These are phyloP conservation scores for Trypanosoma cruzi DNA, from an alignment of 208 protist species.

Conservation along the genomic window DNA sequence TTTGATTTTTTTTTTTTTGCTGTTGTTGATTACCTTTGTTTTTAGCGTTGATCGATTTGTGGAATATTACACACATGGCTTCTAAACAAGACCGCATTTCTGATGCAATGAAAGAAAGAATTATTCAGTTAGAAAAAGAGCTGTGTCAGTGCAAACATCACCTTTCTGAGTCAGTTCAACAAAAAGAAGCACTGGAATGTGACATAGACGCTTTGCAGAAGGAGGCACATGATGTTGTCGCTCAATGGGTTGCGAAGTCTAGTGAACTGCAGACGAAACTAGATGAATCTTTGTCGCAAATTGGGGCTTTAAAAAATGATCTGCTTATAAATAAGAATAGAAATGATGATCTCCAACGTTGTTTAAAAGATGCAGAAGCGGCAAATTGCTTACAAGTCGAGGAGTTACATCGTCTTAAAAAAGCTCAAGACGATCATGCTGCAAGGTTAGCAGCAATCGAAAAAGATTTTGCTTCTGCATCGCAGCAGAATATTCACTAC, in stretches of 20 bases:
- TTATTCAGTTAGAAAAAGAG: constrained; percentile 75
- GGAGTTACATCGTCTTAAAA: constrained; percentile 16
- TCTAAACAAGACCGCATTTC: constrained; percentile 57
- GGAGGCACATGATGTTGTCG: constrained; percentile 73
- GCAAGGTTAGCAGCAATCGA: constrained; percentile 11
- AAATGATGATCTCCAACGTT: constrained; percentile 25
- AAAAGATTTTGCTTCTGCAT: constrained; percentile 20
- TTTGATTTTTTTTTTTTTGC: too few species aligned
- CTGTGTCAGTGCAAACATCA: constrained; percentile 33
- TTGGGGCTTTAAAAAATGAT: constrained; percentile 6
- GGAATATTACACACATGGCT: constrained; percentile 29
- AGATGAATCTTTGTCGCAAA: constrained; percentile 20
- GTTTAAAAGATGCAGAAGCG: constrained; percentile 27
- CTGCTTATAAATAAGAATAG: constrained; percentile 14
- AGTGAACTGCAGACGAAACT: constrained; percentile 45
- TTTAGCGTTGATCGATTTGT: constrained; percentile 22
- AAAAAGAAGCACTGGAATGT: constrained; percentile 49
- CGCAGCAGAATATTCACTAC: constrained; percentile 39
- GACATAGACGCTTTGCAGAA: constrained; percentile 53
- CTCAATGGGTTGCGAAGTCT: constrained; percentile 69
- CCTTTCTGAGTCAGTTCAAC: constrained; percentile 14
- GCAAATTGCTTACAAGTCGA: constrained; percentile 20
- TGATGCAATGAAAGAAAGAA: constrained; percentile 63
- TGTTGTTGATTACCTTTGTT: constrained; percentile 29
- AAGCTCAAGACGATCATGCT: constrained; percentile 21